A percentile compares a stretch with the other conserved stretches of the same genome.
phyloP scores from a whole-genome alignment of 140 eudicot genomes.

The Erigeron philadelphicus region DNA sequence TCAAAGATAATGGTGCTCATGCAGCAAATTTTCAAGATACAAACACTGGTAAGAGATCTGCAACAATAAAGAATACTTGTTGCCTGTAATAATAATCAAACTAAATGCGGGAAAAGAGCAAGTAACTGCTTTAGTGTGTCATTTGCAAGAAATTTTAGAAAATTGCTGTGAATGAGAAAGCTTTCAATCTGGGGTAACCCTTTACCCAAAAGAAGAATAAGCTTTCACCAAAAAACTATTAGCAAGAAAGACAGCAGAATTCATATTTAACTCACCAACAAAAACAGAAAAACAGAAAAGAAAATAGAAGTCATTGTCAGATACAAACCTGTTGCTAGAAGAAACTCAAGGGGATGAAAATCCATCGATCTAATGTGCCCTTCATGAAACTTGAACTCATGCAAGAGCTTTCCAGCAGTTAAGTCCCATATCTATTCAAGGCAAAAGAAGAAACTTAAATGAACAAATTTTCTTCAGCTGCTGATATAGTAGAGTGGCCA shows the following conservation, averaged over 20 bases:
- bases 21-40: not conserved
- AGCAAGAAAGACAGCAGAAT: not conserved
- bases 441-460: conserved; percentile 11
- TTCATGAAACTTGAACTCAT: conserved; percentile 85
- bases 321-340: conserved; percentile 69
- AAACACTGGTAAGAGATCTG: not conserved
- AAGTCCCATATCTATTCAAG: conserved; percentile 84
- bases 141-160: not conserved
- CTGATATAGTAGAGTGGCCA: conserved; percentile 18
- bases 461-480: conserved; percentile 13
- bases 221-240: not conserved
- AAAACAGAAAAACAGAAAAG: not conserved
- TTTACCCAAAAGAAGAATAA: no score
- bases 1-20: conserved; percentile 1
- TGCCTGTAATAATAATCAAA: not conserved
- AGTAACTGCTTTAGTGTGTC: not conserved
- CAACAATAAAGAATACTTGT: not conserved
- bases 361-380: conserved; percentile 57
- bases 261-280: not conserved
- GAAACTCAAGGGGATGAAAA: conserved; percentile 86
- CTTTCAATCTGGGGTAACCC: not conserved
- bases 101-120: not conserved
- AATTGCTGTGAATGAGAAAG: not conserved
- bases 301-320: not conserved
- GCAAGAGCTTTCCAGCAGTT: conserved; percentile 95